Base-by-base conservation (phyloP, 2,329 filamentous ascomycete genomes). In the Neonectria ditissima region DNA sequence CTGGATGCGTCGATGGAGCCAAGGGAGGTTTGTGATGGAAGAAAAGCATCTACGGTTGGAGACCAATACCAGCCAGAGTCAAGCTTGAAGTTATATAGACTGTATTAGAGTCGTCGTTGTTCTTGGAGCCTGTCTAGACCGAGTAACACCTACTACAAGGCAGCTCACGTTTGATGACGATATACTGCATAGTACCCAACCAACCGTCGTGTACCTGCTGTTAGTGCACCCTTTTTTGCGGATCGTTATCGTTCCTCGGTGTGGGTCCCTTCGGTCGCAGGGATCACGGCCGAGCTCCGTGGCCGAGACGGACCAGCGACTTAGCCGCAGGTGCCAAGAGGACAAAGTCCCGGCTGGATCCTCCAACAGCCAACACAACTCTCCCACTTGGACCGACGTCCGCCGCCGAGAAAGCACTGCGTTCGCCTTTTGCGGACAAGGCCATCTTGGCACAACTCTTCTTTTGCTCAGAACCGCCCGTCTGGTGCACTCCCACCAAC, bases 271-370 rank as follows among this genome's bases (percentile, higher is more conserved):
- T 59, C 50, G 55, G 58, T 53, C 43, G 7, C 66, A 65, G 37
- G 66, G 69, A 63, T 68, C 54, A 68, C 34, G 74, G 22, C 74
- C 74, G 71, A 75, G 63, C 68, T 69, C 74, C 74, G 74, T 76
- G 73, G 62, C 71, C 71, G 71, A 73, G 41, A 63, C 59, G 59
- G 61, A 69, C 52, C 22, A 11, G 65, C 61, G 71, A 69, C 14
- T 64, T 41, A 37, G 24, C 24, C 24, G 24, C 24, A 26, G 24
- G 24, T 26, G 24, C 24, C 6, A 26, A 26, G 24, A 26, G 24
- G 24, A 6, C 24, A 6, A 26, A 26, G 52, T 62, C 51, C 22
- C 26, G 5, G 11, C 53, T 14, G 20, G 16, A 43, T 20, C n/a
- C 14, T 14, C 30, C n/a, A 8, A 55, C 24, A 34, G 18, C 48